Evolutionary conservation across 78 protist genomes (phyloP).

Genomic region (Dictyostelium purpureum): DNA sequence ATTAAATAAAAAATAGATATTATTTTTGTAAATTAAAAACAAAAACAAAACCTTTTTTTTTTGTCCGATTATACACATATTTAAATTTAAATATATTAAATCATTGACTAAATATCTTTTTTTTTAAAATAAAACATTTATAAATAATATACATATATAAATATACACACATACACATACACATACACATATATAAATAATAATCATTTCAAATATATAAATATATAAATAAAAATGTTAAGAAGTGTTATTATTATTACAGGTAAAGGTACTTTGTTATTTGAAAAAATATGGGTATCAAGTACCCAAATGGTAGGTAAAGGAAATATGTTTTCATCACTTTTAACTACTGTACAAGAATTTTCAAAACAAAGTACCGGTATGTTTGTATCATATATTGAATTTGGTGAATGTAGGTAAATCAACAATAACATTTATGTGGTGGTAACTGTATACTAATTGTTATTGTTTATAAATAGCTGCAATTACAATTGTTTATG

Average conservation of each 20-base stretch:
- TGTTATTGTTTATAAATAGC: slow-evolving; percentile 8
- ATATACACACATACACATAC: background rate
- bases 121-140: background rate
- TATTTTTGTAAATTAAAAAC: no score
- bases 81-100: no score
- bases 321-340: slow-evolving; percentile 73
- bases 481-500: slow-evolving; percentile 74
- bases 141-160: background rate
- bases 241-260: slow-evolving; percentile 70
- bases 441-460: background rate
- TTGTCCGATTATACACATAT: background rate
- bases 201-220: background rate
- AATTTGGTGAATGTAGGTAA: slow-evolving; percentile 57
- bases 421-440: no score
- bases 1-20: no score
- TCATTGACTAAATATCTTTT: no score
- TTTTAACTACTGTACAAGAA: slow-evolving; percentile 69
- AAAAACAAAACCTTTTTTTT: no score
- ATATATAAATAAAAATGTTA: slow-evolving; percentile 18
- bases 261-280: slow-evolving; percentile 65
- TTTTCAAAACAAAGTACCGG: slow-evolving; percentile 75
- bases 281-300: slow-evolving; percentile 76
- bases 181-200: background rate
- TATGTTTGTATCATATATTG: slow-evolving; percentile 74
- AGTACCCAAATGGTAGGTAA: slow-evolving; percentile 62